Base-by-base conservation (phyloP, 306 rosid species). In the Ammopiptanthus mongolicus region DNA sequence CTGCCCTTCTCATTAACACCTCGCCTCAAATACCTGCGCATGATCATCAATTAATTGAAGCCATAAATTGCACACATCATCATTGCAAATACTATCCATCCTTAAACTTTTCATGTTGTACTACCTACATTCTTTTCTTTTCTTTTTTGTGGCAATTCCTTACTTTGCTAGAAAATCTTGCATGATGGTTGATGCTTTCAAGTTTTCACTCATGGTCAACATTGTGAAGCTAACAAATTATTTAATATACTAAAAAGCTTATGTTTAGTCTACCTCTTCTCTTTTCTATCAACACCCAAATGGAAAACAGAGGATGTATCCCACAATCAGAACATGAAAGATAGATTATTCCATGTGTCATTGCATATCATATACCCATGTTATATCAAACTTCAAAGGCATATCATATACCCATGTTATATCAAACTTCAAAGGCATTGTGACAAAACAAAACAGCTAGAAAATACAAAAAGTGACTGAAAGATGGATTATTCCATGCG, bases 1-100 rank as follows among this genome's bases (percentile, higher is more conserved):
- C 94, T 84, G 71, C 99, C 99, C 82, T 88, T 89, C 82, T 96
- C 98, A 63, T 96, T 96, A 19, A 96, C 92, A 42, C 99, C 99
- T 63, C 99, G 87, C 83, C 89, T 92, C 82, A 96, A 79, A 85
- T 90, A 96, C 85, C 98, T 96, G 79, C 77, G 17, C 76, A 73
- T 14, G 25, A 56, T 36, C 55, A 76, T 46, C 25, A 75, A 57
- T 42, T 23, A 71, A 56, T 13, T 58, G 58, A 78, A 70, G 39
- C 37, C 7, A 17, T 41, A 13, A 63, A 61, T 48, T 41, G 17
- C 50, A 57, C 50, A 73, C 25, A 60, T 53, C 44, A 53, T 36
- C 41, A 55, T 37, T 22, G 39, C 78, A 75, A 53, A 78, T 69
- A 25, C 3, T 25, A 25, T 25, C 80, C 34, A 80, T 59, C 76